These are phyloP conservation scores for Yarrowia sp. DNA, from an alignment of 805 yeast genomes.

Conservation along the genomic window DNA sequence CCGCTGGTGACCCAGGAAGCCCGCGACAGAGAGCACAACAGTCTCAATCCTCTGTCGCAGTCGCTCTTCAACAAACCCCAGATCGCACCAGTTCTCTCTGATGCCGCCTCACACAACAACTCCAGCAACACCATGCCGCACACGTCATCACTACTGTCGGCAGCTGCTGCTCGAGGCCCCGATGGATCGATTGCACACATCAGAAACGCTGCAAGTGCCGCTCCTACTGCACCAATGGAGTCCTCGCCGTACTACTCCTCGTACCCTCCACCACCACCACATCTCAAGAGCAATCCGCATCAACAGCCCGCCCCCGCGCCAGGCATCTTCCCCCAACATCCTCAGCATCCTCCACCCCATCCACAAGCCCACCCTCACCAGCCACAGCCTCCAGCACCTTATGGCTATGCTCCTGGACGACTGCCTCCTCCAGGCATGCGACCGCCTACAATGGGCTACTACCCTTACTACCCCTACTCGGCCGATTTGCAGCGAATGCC, in stretches of 20 bases:
- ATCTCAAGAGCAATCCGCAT: background rate
- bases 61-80: slow-evolving; percentile 13
- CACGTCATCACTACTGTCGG: background rate
- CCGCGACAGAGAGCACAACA: background rate
- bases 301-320: background rate
- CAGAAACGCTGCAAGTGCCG: background rate
- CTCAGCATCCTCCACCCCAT: background rate
- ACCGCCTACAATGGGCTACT: slow-evolving; percentile 4
- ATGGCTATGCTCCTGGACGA: background rate
- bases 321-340: background rate
- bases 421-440: slow-evolving; percentile 5
- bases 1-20: background rate
- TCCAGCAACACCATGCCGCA: background rate
- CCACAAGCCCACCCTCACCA: background rate
- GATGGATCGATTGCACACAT: background rate
- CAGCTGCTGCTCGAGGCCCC: background rate
- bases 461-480: slow-evolving; percentile 11
- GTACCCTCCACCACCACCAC: background rate
- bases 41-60: background rate
- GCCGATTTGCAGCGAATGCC: slow-evolving; percentile 16
- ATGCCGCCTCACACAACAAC: background rate
- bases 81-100: background rate
- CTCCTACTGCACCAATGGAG: background rate
- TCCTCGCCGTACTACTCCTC: background rate
- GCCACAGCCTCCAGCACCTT: background rate